Evolutionary conservation across 2,329 filamentous ascomycete species (phyloP), one percentile per base, ranked within the genome.

Genomic region (Cladosporium sp.): DNA sequence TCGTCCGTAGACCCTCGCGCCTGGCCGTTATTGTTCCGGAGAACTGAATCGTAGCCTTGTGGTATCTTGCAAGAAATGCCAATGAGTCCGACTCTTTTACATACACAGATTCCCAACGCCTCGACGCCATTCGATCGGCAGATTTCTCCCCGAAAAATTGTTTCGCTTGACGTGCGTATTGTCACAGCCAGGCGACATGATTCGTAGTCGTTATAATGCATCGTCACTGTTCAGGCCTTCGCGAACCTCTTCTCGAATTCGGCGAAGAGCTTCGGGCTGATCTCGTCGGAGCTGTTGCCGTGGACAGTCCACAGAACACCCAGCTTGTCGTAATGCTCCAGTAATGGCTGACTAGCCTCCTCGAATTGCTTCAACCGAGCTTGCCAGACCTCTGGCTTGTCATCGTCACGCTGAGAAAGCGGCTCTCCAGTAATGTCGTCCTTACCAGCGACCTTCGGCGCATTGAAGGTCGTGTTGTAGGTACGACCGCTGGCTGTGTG

Each of bases 381-480:
- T 66, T 87, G 87, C 84, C 95, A 99, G 15, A 93, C 89, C 51
- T 90, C 88, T 66, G 94, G 88, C 59, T 86, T 88, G 71, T 99
- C 94, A 70, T 99, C 94, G 7, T 87, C 80, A 58, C 94, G 82
- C 72, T 95, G 88, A 5, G 88, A 87, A 62, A 99, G 80, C 20
- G 82, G 79, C 72, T 99, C 94, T 15, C 94, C 94, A 0, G 94
- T 99, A 50, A 97, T 71, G 73, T 99, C 94, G 74, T 99, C 94
- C 65, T 81, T 84, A 25, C 94, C 93, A 0, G 85, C 76, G 1
- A 92, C 85, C 65, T 87, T 88, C 0, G 94, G 94, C 7, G 89
- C 83, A 70, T 97, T 92, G 79, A 96, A 99, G 0, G 87, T 87
- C 2, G 92, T 95, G 73, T 99, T 99, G 80, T 99, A 99, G 15